Conservation (phyloP, 163 green algal species). For the Volvox carteri region DNA sequence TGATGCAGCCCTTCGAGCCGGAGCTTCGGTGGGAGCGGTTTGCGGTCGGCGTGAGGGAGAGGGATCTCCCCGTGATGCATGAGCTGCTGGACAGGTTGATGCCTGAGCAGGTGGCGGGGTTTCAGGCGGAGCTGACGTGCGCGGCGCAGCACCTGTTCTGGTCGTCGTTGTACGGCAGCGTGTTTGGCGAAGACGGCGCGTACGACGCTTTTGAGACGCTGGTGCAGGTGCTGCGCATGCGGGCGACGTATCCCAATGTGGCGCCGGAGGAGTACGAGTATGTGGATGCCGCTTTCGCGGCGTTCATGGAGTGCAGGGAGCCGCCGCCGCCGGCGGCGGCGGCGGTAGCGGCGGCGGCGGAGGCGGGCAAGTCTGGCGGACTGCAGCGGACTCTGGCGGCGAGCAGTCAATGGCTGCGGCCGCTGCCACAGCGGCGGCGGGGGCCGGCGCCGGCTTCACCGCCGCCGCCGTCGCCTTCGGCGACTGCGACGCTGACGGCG, state of each 20-base stretch:
- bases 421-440: not conserved
- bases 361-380: not conserved
- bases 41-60: slow-evolving; percentile 38
- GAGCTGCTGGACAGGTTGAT: slow-evolving; percentile 22
- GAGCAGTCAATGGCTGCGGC: not conserved
- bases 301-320: slow-evolving; percentile 51
- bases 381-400: slow-evolving; percentile 1
- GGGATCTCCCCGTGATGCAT: slow-evolving; percentile 53
- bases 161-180: slow-evolving; percentile 49
- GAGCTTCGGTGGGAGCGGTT: slow-evolving; percentile 57
- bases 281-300: slow-evolving; percentile 44
- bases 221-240: slow-evolving; percentile 58
- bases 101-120: slow-evolving; percentile 3
- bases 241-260: slow-evolving; percentile 14
- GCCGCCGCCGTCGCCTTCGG: too few relatives aligned
- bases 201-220: slow-evolving; percentile 69
- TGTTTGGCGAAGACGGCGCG: slow-evolving; percentile 56
- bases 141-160: slow-evolving; percentile 65
- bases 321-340: not conserved
- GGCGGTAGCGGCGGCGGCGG: not conserved
- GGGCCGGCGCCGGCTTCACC: not conserved
- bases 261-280: slow-evolving; percentile 48
- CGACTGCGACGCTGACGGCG: not conserved
- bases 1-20: slow-evolving; percentile 58
- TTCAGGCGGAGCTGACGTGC: slow-evolving; percentile 55